phyloP scores from a whole-genome alignment of 148 eudicot genomes.

The Amaranthus palmeri region DNA sequence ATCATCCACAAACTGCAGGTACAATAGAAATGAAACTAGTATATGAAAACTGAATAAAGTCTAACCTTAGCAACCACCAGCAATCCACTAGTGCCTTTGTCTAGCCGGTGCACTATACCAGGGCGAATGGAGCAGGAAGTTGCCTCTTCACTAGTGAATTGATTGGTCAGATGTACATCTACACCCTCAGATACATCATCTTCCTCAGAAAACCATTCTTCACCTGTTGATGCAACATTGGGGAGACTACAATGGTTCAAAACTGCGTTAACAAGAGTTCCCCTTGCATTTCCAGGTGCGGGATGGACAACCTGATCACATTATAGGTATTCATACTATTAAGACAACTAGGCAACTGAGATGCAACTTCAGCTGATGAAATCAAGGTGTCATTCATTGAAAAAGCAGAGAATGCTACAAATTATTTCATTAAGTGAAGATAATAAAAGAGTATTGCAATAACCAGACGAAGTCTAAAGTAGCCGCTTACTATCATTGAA shows the following conservation, averaged over 20 bases:
- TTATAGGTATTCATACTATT: slow-evolving; percentile 2
- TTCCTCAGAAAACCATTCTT: slow-evolving; percentile 33
- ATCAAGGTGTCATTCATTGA: neutral
- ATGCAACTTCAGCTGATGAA: neutral
- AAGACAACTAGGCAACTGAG: neutral
- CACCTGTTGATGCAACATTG: slow-evolving; percentile 35
- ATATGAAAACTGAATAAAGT: neutral
- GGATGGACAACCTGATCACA: slow-evolving; percentile 84
- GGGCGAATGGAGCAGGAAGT: slow-evolving; percentile 59
- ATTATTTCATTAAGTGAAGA: neutral
- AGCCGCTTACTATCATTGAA: neutral
- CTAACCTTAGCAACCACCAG: slow-evolving; percentile 92
- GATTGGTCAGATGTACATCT: slow-evolving; percentile 15
- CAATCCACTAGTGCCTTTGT: slow-evolving; percentile 97
- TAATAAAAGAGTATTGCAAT: neutral
- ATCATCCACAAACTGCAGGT: neutral
- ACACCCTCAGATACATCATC: slow-evolving; percentile 57
- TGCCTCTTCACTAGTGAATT: slow-evolving; percentile 20
- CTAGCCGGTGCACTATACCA: slow-evolving; percentile 94
- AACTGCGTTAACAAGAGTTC: slow-evolving; percentile 91
- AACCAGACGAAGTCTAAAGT: neutral
- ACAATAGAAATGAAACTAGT: neutral
- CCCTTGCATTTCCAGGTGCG: slow-evolving; percentile 88
- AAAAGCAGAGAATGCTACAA: neutral
- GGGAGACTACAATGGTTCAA: slow-evolving; percentile 89